These are phyloP conservation scores for Micractinium sp. DNA, from an alignment of 139 green algal genomes.

Conservation along the genomic window DNA sequence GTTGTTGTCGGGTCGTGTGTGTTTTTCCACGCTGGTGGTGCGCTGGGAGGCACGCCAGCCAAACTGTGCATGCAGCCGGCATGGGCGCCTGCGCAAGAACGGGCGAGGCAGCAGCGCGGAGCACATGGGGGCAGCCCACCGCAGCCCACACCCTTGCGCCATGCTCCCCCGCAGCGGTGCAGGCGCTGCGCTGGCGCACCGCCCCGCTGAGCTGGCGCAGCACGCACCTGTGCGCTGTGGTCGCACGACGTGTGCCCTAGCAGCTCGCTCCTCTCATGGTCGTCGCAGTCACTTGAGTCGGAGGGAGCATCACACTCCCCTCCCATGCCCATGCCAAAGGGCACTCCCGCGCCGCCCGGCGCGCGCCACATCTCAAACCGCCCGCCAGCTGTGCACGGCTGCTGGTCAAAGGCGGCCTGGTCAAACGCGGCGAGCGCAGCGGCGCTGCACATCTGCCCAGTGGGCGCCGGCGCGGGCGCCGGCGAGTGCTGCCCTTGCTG, in stretches of 20 bases:
- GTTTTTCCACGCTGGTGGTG: too few species aligned
- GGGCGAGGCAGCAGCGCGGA: too few species aligned
- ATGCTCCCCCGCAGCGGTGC: background rate
- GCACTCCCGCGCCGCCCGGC: background rate
- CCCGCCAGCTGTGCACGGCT: background rate
- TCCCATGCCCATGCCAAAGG: background rate
- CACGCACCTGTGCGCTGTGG: slow-evolving; percentile 14
- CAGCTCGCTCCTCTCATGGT: background rate
- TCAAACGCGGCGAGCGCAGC: background rate
- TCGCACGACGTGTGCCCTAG: background rate
- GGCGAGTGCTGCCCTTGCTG: background rate
- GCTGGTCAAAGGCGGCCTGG: background rate
- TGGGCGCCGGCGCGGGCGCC: background rate
- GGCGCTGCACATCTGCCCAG: background rate
- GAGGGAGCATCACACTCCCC: background rate
- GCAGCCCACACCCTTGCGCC: background rate
- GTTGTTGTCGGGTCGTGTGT: too few species aligned
- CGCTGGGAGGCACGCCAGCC: too few species aligned
- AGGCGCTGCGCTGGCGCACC: background rate
- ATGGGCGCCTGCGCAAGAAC: background rate
- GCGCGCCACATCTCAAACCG: background rate
- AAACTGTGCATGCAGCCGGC: background rate
- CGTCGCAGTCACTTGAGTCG: slow-evolving; percentile 12
- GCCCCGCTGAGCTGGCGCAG: background rate
- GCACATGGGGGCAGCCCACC: too few species aligned